These are phyloP conservation scores for Conoideocrella luteorostrata DNA, from an alignment of 2,329 filamentous ascomycete species.

Conservation along the genomic window DNA sequence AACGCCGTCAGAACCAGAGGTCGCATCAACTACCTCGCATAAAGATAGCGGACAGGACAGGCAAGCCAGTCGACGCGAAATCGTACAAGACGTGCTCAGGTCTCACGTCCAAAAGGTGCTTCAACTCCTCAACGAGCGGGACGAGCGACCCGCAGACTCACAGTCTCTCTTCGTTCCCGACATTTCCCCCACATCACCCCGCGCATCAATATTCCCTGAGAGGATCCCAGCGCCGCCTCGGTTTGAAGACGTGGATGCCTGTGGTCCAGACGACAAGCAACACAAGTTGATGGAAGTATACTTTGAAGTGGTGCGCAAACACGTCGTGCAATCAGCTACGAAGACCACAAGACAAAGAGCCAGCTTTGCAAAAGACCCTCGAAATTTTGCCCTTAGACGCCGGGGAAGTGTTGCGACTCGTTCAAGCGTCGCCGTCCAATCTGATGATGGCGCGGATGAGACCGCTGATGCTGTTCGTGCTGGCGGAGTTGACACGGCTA, in stretches of 20 bases:
- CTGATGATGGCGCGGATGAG: constrained; percentile 7
- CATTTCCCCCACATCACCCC: constrained; percentile 11
- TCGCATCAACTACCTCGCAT: not conserved
- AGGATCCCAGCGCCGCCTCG: constrained; percentile 12
- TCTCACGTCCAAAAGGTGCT: constrained; percentile 45
- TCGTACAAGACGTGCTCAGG: constrained; percentile 40
- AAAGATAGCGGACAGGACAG: constrained; percentile 2
- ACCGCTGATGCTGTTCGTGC: constrained; percentile 1
- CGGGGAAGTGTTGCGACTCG: constrained; percentile 16
- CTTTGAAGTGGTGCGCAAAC: constrained; percentile 36
- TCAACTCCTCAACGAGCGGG: constrained; percentile 35
- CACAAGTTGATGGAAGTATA: constrained; percentile 46
- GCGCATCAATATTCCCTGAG: not conserved
- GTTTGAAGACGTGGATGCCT: constrained; percentile 41
- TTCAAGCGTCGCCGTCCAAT: constrained; percentile 14
- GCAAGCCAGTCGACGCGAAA: constrained; percentile 22
- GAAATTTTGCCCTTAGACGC: constrained; percentile 16
- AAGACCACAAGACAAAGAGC: constrained; percentile 20
- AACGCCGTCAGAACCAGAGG: too few species aligned
- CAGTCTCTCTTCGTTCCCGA: constrained; percentile 16
- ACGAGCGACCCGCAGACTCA: constrained; percentile 21
- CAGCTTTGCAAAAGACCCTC: constrained; percentile 17
- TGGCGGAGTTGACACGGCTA: not conserved
- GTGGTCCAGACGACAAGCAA: constrained; percentile 42
- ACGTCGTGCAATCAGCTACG: constrained; percentile 30